Evolutionary conservation across 345 rosid species (phyloP).

Genomic region (Syzygium jambos): DNA sequence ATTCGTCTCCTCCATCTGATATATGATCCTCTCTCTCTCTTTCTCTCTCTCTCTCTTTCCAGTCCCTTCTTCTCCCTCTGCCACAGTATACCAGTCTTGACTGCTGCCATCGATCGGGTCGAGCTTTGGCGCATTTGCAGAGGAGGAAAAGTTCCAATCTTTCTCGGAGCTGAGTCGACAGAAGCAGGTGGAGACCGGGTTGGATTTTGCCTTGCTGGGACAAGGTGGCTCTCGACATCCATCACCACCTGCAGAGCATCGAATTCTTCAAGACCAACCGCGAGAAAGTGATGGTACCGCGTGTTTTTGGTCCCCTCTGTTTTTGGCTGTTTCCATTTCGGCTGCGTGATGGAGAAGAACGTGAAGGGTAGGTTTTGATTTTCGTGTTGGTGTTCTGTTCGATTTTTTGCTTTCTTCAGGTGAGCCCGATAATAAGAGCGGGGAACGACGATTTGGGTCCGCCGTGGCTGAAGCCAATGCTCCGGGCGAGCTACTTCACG

Average conservation of each 20-base stretch:
- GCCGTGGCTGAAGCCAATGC: conserved; percentile 73
- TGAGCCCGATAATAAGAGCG: conserved; percentile 34
- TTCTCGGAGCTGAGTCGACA: background rate
- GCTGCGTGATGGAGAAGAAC: background rate
- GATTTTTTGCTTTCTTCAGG: conserved; percentile 12
- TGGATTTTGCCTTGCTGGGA: conserved; percentile 12
- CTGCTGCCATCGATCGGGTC: background rate
- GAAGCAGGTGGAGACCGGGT: background rate
- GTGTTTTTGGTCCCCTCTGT: background rate
- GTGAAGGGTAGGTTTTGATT: background rate
- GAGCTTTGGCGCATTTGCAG: background rate
- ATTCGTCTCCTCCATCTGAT: background rate
- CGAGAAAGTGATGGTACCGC: conserved; percentile 33
- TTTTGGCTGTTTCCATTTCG: background rate
- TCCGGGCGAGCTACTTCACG: conserved; percentile 56
- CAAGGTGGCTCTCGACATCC: conserved; percentile 12
- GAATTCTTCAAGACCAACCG: conserved; percentile 24
- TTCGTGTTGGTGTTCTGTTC: background rate
- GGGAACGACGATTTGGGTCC: conserved; percentile 42
- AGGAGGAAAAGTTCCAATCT: background rate
- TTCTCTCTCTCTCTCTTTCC: background rate
- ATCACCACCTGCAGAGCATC: conserved; percentile 5
- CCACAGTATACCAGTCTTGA: background rate
- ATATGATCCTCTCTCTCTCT: background rate
- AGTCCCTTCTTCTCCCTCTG: background rate